phyloP scores from a whole-genome alignment of 768 basidiomycete genomes.

The Termitomyces heimii region DNA sequence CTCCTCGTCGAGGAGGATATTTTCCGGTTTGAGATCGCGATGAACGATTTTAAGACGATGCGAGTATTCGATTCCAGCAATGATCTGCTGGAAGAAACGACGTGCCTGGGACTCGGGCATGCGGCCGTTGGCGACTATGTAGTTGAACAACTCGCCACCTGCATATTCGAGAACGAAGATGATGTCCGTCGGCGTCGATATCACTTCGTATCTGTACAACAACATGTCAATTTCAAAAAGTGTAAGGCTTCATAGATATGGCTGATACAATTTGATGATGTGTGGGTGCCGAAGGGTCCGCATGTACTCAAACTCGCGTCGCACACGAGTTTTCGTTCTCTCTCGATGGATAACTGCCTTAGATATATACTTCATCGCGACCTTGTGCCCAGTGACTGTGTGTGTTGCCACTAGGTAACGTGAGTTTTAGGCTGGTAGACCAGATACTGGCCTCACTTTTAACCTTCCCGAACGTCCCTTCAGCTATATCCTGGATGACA shows the following conservation, averaged over 20 bases:
- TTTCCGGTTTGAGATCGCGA: constrained; percentile 97
- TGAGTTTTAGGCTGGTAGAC: constrained; percentile 5
- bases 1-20: constrained; percentile 80
- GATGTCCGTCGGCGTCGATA: constrained; percentile 92
- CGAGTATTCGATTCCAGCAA: constrained; percentile 95
- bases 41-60: constrained; percentile 97
- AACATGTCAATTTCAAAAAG: constrained; percentile 9
- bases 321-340: constrained; percentile 88
- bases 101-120: constrained; percentile 87
- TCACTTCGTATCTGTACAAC: constrained; percentile 66
- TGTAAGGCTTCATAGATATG: constrained; percentile 9
- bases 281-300: constrained; percentile 90
- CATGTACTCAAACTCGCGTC: constrained; percentile 96
- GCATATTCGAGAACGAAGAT: constrained; percentile 98
- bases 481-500: constrained; percentile 83
- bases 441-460: constrained; percentile 65
- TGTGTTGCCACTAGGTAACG: constrained; percentile 76
- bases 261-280: constrained; percentile 90
- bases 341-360: constrained; percentile 90
- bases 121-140: constrained; percentile 90
- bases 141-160: constrained; percentile 95
- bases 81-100: constrained; percentile 97
- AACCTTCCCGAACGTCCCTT: constrained; percentile 98
- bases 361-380: constrained; percentile 97
- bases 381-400: constrained; percentile 89